phyloP scores from a whole-genome alignment of 176 grass and related monocot genomes.

The Phragmites australis region DNA sequence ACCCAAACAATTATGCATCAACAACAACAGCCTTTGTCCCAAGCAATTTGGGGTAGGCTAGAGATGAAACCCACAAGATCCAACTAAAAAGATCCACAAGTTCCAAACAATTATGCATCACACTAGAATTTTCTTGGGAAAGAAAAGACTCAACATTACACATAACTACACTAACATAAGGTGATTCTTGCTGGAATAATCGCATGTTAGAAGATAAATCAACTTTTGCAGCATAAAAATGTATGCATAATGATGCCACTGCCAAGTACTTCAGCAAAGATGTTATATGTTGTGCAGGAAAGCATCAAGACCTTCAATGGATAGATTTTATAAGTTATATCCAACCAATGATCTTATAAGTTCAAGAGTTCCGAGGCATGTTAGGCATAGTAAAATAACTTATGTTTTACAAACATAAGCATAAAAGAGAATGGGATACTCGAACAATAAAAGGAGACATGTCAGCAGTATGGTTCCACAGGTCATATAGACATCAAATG shows the following conservation, averaged over 20 bases:
- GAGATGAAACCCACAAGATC: too few species aligned
- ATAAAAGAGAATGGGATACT: background rate
- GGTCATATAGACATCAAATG: background rate
- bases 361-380: background rate
- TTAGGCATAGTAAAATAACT: background rate
- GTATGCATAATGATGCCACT: background rate
- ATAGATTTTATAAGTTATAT: background rate
- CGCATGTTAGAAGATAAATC: background rate
- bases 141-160: background rate
- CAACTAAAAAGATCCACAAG: background rate
- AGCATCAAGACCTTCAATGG: background rate
- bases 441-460: constrained; percentile 7
- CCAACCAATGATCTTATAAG: background rate
- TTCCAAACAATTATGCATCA: too few species aligned
- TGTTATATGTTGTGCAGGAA: background rate
- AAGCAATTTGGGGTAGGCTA: too few species aligned
- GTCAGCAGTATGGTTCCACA: background rate
- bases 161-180: background rate
- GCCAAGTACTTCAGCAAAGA: background rate
- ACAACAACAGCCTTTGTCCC: too few species aligned
- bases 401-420: background rate
- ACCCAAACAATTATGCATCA: constrained; percentile 26
- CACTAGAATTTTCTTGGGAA: background rate
- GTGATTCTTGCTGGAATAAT: background rate
- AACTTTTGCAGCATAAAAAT: background rate